Percentiles rank a stretch among this genome's conserved stretches.
These are phyloP conservation scores for Peronospora destructor DNA, from an alignment of 352 stramenopile genomes.

Conservation along the genomic window DNA sequence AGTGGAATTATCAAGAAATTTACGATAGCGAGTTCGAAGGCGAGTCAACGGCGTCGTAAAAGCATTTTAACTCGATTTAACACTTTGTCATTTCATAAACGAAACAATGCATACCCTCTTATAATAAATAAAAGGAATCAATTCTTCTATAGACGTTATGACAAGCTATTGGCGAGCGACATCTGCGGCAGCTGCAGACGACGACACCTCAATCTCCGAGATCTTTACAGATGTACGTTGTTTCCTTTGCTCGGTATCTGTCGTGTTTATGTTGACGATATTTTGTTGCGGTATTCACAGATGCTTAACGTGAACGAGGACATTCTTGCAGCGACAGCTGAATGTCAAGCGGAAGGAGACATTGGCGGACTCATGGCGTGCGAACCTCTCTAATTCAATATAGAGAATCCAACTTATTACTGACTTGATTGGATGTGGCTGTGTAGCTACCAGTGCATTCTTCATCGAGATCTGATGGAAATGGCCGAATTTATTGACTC, in stretches of 20 bases:
- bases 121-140: background rate
- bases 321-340: slow-evolving; percentile 48
- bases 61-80: background rate
- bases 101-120: background rate
- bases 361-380: slow-evolving; percentile 46
- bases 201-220: slow-evolving; percentile 49
- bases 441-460: slow-evolving; percentile 56
- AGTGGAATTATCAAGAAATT: slow-evolving; percentile 56
- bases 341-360: slow-evolving; percentile 55
- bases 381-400: slow-evolving; percentile 5
- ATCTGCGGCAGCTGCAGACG: slow-evolving; percentile 24
- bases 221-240: slow-evolving; percentile 57
- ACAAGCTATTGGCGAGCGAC: slow-evolving; percentile 16
- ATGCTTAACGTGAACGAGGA: slow-evolving; percentile 76
- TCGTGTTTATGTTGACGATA: background rate
- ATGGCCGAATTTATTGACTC: slow-evolving; percentile 79
- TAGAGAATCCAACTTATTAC: background rate
- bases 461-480: slow-evolving; percentile 72
- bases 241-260: background rate
- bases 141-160: background rate
- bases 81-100: too few relatives aligned
- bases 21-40: slow-evolving; percentile 60
- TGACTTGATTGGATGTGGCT: slow-evolving; percentile 12
- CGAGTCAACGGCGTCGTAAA: background rate
- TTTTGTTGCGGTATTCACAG: slow-evolving; percentile 21